phyloP scores from a whole-genome alignment of 768 basidiomycete species.

The Trametes maxima region DNA sequence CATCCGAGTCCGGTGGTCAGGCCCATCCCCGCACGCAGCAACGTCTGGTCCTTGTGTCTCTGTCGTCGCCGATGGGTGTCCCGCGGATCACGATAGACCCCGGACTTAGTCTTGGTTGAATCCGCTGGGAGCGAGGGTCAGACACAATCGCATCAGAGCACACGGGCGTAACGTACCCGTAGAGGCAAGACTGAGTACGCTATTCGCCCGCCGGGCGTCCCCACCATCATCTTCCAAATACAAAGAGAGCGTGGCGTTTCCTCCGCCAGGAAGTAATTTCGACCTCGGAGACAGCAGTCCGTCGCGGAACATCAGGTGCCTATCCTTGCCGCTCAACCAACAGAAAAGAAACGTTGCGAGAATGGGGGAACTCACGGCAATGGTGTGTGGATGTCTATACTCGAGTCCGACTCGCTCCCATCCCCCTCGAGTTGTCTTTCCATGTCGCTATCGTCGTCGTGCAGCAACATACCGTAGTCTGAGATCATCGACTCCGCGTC shows the following conservation, averaged over 20 bases:
- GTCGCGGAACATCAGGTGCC: conserved; percentile 44
- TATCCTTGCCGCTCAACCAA: conserved; percentile 12
- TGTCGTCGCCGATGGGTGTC: conserved; percentile 38
- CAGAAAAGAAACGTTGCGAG: neutral
- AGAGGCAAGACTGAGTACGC: conserved; percentile 33
- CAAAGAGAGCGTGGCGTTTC: conserved; percentile 14
- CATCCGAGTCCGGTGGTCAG: conserved; percentile 46
- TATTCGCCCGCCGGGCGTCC: conserved; percentile 21
- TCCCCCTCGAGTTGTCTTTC: conserved; percentile 25
- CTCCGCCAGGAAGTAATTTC: conserved; percentile 38
- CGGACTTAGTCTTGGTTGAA: conserved; percentile 35
- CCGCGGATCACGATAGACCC: conserved; percentile 38
- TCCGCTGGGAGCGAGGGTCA: conserved; percentile 12
- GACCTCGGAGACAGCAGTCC: conserved; percentile 44
- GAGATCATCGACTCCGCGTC: conserved; percentile 19
- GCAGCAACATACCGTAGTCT: conserved; percentile 22
- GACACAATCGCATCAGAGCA: conserved; percentile 2
- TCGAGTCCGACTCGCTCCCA: conserved; percentile 39
- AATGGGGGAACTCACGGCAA: conserved; percentile 37
- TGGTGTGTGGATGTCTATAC: conserved; percentile 43
- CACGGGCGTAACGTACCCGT: conserved; percentile 24
- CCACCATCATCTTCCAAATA: conserved; percentile 12
- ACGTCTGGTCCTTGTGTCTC: conserved; percentile 40
- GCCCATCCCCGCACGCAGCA: conserved; percentile 42
- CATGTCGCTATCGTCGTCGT: conserved; percentile 21